phyloP scores from a whole-genome alignment of 2,329 filamentous ascomycete genomes.

The Fusarium secorum region DNA sequence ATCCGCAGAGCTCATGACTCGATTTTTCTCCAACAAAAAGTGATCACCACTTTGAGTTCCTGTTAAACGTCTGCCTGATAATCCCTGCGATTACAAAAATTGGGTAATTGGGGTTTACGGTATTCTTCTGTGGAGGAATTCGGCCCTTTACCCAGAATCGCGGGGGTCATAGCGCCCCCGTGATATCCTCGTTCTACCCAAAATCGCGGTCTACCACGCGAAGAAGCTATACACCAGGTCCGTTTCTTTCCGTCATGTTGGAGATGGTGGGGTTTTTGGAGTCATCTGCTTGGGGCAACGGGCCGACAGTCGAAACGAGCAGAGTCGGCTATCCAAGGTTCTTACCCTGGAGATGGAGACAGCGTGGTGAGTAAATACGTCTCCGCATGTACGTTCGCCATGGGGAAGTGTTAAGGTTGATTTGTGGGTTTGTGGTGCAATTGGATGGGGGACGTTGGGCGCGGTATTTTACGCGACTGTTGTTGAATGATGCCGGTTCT shows the following conservation, averaged over 20 bases:
- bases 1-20: conserved; percentile 3
- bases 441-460: background rate
- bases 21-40: background rate
- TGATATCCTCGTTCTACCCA: conserved; percentile 17
- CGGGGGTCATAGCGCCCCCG: conserved; percentile 25
- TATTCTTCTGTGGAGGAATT: conserved; percentile 13
- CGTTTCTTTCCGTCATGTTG: conserved; percentile 9
- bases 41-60: background rate
- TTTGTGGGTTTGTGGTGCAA: conserved; percentile 11
- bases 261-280: conserved; percentile 13
- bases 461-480: background rate
- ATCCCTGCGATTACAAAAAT: background rate
- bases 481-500: background rate
- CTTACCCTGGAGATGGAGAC: background rate
- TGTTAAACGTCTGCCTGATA: conserved; percentile 9
- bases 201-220: conserved; percentile 2
- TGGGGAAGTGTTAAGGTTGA: conserved; percentile 22
- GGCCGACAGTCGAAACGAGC: conserved; percentile 5
- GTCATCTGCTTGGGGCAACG: conserved; percentile 13
- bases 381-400: background rate
- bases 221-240: background rate
- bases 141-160: conserved; percentile 30
- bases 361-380: background rate
- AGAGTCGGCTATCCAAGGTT: background rate
- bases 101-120: background rate